phyloP scores from a whole-genome alignment of 2,329 filamentous ascomycete species.

The Bipolaris cookei region DNA sequence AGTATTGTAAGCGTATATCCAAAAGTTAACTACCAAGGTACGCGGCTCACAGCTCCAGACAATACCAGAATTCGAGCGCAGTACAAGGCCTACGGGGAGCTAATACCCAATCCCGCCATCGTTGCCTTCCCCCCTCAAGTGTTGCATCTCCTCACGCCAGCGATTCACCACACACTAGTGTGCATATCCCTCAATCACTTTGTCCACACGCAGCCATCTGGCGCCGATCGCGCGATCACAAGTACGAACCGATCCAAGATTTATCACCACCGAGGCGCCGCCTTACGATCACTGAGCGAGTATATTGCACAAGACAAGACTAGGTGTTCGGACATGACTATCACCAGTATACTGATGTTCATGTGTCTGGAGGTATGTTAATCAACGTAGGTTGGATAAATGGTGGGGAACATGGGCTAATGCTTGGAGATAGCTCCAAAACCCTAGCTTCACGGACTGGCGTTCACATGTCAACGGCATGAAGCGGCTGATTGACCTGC shows the following conservation, averaged over 20 bases:
- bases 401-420: background rate
- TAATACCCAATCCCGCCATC: conserved; percentile 39
- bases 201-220: conserved; percentile 25
- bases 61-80: conserved; percentile 36
- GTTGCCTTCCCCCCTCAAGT: conserved; percentile 33
- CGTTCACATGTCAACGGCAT: conserved; percentile 38
- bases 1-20: conserved; percentile 36
- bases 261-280: conserved; percentile 38
- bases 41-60: conserved; percentile 23
- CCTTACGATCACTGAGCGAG: conserved; percentile 34
- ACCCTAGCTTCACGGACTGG: conserved; percentile 31
- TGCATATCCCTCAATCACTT: conserved; percentile 37
- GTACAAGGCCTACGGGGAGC: conserved; percentile 15
- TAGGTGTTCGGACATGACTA: conserved; percentile 32
- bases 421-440: conserved; percentile 31
- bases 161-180: conserved; percentile 39
- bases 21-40: too few relatives aligned
- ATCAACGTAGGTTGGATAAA: too few relatives aligned
- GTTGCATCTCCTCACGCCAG: conserved; percentile 37
- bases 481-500: conserved; percentile 35
- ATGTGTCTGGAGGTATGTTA: conserved; percentile 38
- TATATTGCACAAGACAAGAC: conserved; percentile 35
- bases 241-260: conserved; percentile 28
- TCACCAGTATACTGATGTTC: conserved; percentile 39
- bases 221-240: conserved; percentile 13